Percentiles rank a stretch among this genome's conserved stretches.
Conservation (phyloP, 257 asterid species). For the Solanum commersonii region DNA sequence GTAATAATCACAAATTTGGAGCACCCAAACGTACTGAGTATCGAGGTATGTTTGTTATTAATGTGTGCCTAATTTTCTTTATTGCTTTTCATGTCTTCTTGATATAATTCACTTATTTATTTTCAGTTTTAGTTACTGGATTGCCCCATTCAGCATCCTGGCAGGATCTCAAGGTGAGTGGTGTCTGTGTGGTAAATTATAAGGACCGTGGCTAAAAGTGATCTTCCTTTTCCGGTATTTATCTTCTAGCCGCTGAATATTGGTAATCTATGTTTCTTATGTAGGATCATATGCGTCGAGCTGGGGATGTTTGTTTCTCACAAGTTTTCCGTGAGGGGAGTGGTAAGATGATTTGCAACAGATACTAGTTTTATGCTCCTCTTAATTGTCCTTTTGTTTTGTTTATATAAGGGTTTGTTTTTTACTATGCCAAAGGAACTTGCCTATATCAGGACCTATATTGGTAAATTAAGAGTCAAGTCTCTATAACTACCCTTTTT, state of each 20-base stretch:
- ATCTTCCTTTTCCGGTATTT: not conserved
- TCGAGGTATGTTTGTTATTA: slow-evolving; percentile 36
- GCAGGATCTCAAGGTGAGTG: slow-evolving; percentile 93
- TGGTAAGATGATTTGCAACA: slow-evolving; percentile 39
- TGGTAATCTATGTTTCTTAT: slow-evolving; percentile 7
- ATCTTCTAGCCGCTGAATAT: not conserved
- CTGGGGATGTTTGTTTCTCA: slow-evolving; percentile 98
- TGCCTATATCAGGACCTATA: not conserved
- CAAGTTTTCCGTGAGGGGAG: slow-evolving; percentile 93
- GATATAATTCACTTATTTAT: slow-evolving; percentile 3
- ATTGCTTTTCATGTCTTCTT: not conserved
- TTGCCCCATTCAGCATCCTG: slow-evolving; percentile 96
- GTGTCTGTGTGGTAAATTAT: not conserved
- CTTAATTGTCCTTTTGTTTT: not conserved
- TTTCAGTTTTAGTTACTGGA: slow-evolving; percentile 70
- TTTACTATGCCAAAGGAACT: not conserved
- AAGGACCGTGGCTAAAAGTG: not conserved
- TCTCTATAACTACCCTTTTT: not conserved
- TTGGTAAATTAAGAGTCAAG: not conserved
- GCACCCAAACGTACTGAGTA: slow-evolving; percentile 84
- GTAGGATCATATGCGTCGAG: slow-evolving; percentile 99
- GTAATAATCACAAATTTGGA: slow-evolving; percentile 86
- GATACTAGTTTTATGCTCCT: not conserved
- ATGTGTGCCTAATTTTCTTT: not conserved
- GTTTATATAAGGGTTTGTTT: not conserved